Evolutionary conservation across 192 early-diverging fungal genomes (phyloP).

Genomic region (Rhizophlyctis rosea): DNA sequence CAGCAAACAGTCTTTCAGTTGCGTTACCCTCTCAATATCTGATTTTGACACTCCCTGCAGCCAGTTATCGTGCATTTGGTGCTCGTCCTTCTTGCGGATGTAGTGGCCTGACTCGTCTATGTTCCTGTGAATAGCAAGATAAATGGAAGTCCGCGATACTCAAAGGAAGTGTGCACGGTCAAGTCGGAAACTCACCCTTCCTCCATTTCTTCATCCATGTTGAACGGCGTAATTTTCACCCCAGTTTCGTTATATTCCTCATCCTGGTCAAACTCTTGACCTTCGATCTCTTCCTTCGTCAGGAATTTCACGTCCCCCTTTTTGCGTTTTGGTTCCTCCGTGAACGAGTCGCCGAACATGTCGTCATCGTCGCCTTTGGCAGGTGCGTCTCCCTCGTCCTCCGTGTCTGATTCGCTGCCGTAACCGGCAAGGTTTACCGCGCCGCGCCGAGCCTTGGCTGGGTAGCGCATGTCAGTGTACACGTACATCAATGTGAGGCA

Average conservation of each 20-base stretch:
- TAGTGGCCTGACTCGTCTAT: conserved; percentile 54
- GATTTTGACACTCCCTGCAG: conserved; percentile 46
- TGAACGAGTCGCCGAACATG: conserved; percentile 36
- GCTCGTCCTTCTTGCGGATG: conserved; percentile 50
- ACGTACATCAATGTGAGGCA: conserved; percentile 5
- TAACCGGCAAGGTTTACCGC: conserved; percentile 34
- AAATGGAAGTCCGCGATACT: no score
- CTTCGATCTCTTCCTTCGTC: conserved; percentile 19
- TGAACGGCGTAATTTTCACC: conserved; percentile 50
- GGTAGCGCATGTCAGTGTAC: conserved; percentile 1
- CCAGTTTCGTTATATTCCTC: conserved; percentile 24
- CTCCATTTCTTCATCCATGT: conserved; percentile 58
- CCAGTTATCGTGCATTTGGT: conserved; percentile 52
- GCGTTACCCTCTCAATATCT: conserved; percentile 43
- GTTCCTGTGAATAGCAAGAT: conserved; percentile 8
- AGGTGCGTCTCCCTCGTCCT: conserved; percentile 13
- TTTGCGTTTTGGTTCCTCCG: neutral
- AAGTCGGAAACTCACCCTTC: conserved; percentile 37
- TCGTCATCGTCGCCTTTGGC: conserved; percentile 35
- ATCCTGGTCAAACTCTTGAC: conserved; percentile 24
- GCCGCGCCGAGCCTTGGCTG: conserved; percentile 12
- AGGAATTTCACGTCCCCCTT: conserved; percentile 2
- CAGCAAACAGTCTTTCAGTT: no score
- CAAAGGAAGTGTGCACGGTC: no score
- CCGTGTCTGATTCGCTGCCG: conserved; percentile 35